Conservation (phyloP, 1,284 basidiomycete genomes). For the Neolentinus lepideus region DNA sequence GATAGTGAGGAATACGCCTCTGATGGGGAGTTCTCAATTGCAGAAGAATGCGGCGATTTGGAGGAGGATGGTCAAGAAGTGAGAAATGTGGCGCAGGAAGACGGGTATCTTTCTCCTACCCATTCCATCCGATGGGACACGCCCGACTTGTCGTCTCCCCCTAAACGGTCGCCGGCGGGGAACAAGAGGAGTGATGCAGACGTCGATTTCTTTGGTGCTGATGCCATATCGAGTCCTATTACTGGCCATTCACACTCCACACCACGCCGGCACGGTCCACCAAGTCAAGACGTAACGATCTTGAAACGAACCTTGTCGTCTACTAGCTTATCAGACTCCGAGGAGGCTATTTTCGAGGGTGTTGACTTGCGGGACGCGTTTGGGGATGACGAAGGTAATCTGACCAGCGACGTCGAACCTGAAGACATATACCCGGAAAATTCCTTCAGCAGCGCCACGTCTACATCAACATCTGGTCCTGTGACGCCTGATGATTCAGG, state of each 20-base stretch:
- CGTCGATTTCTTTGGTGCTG: conserved; percentile 43
- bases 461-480: background rate
- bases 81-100: conserved; percentile 57
- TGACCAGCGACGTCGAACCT: conserved; percentile 41
- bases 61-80: conserved; percentile 27
- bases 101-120: conserved; percentile 68
- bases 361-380: conserved; percentile 39
- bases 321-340: background rate
- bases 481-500: background rate
- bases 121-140: conserved; percentile 43
- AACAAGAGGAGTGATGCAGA: conserved; percentile 13
- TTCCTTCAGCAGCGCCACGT: background rate
- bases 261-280: background rate
- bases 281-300: background rate
- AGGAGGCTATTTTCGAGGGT: conserved; percentile 10
- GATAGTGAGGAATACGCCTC: conserved; percentile 33
- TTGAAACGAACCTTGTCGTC: background rate
- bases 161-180: conserved; percentile 17
- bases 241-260: conserved; percentile 5
- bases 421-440: background rate
- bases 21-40: conserved; percentile 19
- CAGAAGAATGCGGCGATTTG: conserved; percentile 19
- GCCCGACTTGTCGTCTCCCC: conserved; percentile 60
- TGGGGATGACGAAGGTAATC: conserved; percentile 27
- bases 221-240: conserved; percentile 55